Conservation (phyloP, 495 filamentous ascomycete genomes). For the Daldinia vernicosa region DNA sequence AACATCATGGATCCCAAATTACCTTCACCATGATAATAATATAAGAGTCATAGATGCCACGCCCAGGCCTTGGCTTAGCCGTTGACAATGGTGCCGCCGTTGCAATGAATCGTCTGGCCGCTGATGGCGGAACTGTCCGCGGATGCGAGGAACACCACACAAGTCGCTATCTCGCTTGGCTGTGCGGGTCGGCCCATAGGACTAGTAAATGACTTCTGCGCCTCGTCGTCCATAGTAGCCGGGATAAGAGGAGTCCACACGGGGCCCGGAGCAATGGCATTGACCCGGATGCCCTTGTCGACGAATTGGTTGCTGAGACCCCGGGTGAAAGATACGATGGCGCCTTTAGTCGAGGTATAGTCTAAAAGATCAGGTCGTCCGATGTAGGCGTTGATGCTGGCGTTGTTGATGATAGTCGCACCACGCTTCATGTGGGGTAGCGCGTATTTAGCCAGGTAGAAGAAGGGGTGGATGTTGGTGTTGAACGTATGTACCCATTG, state of each 20-base stretch:
- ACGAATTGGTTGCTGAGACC: conserved; percentile 80
- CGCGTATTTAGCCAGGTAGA: conserved; percentile 80
- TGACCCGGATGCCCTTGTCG: conserved; percentile 79
- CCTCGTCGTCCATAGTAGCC: conserved; percentile 75
- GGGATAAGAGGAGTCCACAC: conserved; percentile 88
- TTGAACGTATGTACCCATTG: conserved; percentile 82
- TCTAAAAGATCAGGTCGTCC: conserved; percentile 84
- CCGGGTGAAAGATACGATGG: conserved; percentile 82
- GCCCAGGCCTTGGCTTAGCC: conserved; percentile 50
- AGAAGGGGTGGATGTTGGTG: conserved; percentile 78
- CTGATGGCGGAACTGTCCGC: conserved; percentile 74
- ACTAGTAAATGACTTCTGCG: conserved; percentile 75
- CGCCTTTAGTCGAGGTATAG: conserved; percentile 86
- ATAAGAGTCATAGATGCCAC: not conserved
- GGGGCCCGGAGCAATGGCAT: conserved; percentile 81
- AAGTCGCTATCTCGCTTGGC: conserved; percentile 82
- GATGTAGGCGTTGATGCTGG: conserved; percentile 82
- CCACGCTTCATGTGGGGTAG: conserved; percentile 80
- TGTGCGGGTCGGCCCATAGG: conserved; percentile 84
- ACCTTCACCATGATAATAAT: not conserved
- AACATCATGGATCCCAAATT: not conserved
- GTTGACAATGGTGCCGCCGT: conserved; percentile 71
- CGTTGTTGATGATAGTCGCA: conserved; percentile 84
- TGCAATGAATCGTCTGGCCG: conserved; percentile 72
- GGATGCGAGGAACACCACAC: conserved; percentile 85